Conservation (phyloP, 345 rosid genomes). For the Eucalyptus microcorys region DNA sequence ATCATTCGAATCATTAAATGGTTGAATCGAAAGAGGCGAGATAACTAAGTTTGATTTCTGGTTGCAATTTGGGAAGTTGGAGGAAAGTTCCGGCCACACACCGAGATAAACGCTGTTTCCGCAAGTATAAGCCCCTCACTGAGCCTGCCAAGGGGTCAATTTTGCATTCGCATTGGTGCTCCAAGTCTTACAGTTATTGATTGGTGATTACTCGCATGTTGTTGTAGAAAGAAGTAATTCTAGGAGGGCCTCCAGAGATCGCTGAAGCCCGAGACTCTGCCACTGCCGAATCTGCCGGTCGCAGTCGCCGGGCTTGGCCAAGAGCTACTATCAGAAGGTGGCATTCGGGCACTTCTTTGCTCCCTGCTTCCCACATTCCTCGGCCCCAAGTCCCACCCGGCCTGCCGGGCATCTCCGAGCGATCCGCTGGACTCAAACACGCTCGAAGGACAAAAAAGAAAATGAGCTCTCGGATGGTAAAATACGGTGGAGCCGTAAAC, state of each 20-base stretch:
- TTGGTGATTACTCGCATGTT: background rate
- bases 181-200: background rate
- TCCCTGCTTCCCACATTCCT: no score
- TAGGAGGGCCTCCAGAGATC: slow-evolving; percentile 24
- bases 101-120: slow-evolving; percentile 76
- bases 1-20: no score
- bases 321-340: background rate
- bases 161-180: background rate
- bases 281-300: slow-evolving; percentile 6
- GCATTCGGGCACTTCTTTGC: background rate
- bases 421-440: background rate
- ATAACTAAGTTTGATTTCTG: background rate
- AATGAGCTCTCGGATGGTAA: no score
- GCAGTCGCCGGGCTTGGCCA: background rate
- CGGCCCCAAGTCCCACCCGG: background rate
- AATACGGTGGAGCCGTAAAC: no score
- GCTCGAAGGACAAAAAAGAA: no score
- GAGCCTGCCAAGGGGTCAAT: slow-evolving; percentile 76
- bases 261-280: no score
- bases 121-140: slow-evolving; percentile 61
- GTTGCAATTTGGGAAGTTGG: slow-evolving; percentile 36
- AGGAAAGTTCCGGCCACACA: slow-evolving; percentile 43
- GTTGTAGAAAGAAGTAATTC: slow-evolving; percentile 38
- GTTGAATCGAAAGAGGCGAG: background rate
- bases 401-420: no score